Base-by-base conservation (phyloP, 2,329 filamentous ascomycete genomes). In the Ascochyta rabiei region DNA sequence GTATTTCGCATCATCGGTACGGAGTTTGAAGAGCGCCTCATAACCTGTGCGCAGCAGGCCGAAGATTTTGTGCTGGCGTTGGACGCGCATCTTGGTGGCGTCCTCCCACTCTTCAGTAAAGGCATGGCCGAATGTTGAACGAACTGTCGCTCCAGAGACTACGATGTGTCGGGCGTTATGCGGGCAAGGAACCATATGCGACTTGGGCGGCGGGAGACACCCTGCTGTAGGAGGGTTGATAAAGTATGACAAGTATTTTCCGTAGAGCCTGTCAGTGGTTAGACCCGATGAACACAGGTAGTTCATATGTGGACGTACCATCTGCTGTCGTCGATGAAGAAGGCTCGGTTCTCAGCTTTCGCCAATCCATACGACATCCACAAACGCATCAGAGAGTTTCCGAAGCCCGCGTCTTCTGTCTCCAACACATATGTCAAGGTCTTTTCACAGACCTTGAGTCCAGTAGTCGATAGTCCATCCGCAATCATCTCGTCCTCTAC, bases 281-380 rank as follows among this genome's bases (percentile, higher is more conserved):
- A 73, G 64, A 48, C 47, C 33, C 16, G 24, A 23, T 19, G 6
- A 34, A 23, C 5, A 12, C 9, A 10, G 26, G 6, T 16, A 31
- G 7, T 10, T 16, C 12, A 10, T 13, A 3, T 41, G 31, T 16
- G 48, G 60, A 50, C 73, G 50, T 73, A 81, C 83, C 92, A 96
- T 61, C 88, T 82, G 6, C 88, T 86, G 74, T 96, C 91, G 65
- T 96, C 90, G 59, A 96, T 80, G 76, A 96, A 96, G 75, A 96
- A 96, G 1, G 86, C 81, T 21, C 91, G 81, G 13, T 84, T 84
- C 70, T 96, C 89, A 55, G 86, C 83, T 69, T 88, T 81, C 2
- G 91, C 90, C 48, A 96, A 77, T 3, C 90, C 90, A 70, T 95
- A 96, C 23, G 90, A 88, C 66, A 89, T 88, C 91, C 91, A 96